Conservation (phyloP, 163 green algal species). For the Prototheca wickerhamii region DNA sequence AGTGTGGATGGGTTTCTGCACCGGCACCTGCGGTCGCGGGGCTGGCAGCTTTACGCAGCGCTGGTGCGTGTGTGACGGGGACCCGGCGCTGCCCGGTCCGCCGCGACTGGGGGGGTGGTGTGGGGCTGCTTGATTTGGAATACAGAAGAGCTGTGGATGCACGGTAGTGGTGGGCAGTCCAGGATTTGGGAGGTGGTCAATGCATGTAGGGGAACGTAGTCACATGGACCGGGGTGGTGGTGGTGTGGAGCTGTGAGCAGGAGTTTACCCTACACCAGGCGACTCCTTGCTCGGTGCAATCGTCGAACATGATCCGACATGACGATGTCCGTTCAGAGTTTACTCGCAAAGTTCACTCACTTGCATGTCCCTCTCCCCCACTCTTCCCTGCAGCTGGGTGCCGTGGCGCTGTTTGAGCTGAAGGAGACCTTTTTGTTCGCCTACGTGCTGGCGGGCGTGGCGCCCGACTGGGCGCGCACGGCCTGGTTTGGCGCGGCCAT, state of each 20-base stretch:
- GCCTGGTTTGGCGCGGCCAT: constrained; percentile 32
- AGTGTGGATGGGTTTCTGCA: constrained; percentile 22
- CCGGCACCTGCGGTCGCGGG: constrained; percentile 19
- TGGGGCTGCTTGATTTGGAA: constrained; percentile 3
- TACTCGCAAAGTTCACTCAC: background rate
- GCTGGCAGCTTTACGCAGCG: constrained; percentile 29
- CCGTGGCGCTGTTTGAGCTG: constrained; percentile 24
- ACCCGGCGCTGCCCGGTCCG: background rate
- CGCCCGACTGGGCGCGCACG: background rate
- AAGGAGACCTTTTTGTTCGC: constrained; percentile 26
- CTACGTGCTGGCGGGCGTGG: constrained; percentile 4
- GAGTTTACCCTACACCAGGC: background rate
- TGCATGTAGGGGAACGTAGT: background rate
- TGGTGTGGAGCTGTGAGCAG: background rate
- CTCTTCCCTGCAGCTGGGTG: background rate
- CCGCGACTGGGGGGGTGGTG: background rate
- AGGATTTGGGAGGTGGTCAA: background rate
- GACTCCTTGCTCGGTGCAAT: background rate
- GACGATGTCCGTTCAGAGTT: background rate
- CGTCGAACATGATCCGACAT: background rate
- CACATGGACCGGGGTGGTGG: too few relatives aligned
- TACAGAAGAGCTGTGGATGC: background rate
- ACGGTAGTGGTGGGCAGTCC: background rate
- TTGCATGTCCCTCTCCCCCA: background rate
- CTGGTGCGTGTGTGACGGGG: constrained; percentile 10